phyloP scores from a whole-genome alignment of 306 rosid species.

The Dalbergia cultrata region DNA sequence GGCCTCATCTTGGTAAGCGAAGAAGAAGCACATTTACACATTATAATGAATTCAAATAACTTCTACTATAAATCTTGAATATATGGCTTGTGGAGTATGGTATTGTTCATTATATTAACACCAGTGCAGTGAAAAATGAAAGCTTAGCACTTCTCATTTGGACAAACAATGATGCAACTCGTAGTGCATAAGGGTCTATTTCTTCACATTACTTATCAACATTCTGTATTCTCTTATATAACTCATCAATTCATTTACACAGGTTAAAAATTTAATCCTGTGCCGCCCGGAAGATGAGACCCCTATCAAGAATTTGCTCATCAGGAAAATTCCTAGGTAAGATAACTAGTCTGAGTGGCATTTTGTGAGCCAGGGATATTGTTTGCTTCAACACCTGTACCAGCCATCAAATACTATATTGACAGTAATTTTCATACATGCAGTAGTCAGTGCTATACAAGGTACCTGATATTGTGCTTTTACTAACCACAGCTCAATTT shows the following conservation, averaged over 20 bases:
- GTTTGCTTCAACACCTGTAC: not conserved
- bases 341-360: conserved; percentile 17
- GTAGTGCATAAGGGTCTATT: not conserved
- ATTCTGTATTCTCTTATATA: not conserved
- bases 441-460: not conserved
- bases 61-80: conserved; percentile 2
- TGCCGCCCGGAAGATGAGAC: conserved; percentile 81
- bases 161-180: not conserved
- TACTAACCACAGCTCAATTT: not conserved
- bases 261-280: conserved; percentile 76
- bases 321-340: conserved; percentile 82
- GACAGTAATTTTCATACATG: not conserved
- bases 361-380: not conserved
- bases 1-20: conserved; percentile 80
- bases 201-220: not conserved
- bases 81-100: not conserved
- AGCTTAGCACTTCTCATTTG: conserved; percentile 15
- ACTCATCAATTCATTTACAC: conserved; percentile 5
- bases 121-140: not conserved
- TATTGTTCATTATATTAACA: not conserved
- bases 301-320: conserved; percentile 69
- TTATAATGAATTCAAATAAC: conserved; percentile 3
- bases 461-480: not conserved
- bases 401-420: not conserved
- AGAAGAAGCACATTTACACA: not conserved